A percentile compares a stretch with the other conserved stretches of the same genome.
Evolutionary conservation across 805 yeast species (phyloP).

Genomic region (Lachancea quebecensis): DNA sequence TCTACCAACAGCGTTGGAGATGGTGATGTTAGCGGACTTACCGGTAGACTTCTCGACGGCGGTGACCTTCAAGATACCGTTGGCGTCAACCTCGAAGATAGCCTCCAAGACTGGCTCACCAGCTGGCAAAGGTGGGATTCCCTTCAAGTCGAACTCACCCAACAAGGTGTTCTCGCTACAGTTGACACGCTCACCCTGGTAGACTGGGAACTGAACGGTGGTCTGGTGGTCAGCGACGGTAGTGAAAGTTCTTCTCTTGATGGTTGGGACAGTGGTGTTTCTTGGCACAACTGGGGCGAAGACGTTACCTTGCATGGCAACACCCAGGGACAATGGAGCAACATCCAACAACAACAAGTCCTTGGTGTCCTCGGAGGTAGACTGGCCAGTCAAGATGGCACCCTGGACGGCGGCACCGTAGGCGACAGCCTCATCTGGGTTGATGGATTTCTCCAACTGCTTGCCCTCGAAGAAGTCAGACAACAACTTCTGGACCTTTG

Average conservation of each 20-base stretch:
- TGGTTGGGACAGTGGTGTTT: constrained; percentile 98
- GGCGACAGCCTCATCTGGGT: constrained; percentile 99
- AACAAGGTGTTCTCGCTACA: constrained; percentile 94
- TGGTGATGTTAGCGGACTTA: constrained; percentile 95
- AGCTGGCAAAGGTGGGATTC: constrained; percentile 97
- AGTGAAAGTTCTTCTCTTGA: constrained; percentile 98
- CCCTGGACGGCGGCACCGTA: constrained; percentile 99
- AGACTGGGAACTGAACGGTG: constrained; percentile 97
- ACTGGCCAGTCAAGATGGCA: constrained; percentile 93
- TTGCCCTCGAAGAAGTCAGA: constrained; percentile 95
- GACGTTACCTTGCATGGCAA: constrained; percentile 99
- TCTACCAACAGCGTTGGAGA: constrained; percentile 98
- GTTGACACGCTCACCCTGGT: constrained; percentile 99
- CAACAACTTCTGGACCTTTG: constrained; percentile 91
- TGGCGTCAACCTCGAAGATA: constrained; percentile 97
- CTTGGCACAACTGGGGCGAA: constrained; percentile 99
- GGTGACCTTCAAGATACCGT: constrained; percentile 98
- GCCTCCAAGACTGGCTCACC: constrained; percentile 99
- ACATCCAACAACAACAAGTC: constrained; percentile 94
- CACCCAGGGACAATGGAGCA: constrained; percentile 97
- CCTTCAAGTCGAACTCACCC: constrained; percentile 98
- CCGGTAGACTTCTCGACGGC: constrained; percentile 99
- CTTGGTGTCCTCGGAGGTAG: constrained; percentile 86
- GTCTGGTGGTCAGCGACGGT: constrained; percentile 98
- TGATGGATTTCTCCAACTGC: constrained; percentile 91